These are phyloP conservation scores for Russula ochroleuca DNA, from an alignment of 768 basidiomycete species.

Conservation along the genomic window DNA sequence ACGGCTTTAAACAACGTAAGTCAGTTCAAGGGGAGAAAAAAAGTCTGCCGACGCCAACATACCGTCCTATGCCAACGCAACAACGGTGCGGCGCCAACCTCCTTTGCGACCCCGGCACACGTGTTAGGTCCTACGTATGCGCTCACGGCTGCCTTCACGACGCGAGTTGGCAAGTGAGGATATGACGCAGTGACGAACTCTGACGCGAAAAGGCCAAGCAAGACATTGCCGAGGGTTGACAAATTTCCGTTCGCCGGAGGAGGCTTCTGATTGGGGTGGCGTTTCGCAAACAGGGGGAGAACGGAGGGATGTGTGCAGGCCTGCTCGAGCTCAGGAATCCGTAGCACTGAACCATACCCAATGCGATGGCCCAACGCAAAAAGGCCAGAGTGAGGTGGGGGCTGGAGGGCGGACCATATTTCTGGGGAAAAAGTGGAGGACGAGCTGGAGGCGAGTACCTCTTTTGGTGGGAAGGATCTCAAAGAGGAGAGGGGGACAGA, in stretches of 20 bases:
- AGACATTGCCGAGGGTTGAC: slow-evolving; percentile 72
- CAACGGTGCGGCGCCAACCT: slow-evolving; percentile 74
- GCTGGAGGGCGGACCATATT: slow-evolving; percentile 66
- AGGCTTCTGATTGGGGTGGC: slow-evolving; percentile 50
- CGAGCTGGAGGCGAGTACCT: slow-evolving; percentile 37
- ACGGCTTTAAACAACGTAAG: slow-evolving; percentile 37
- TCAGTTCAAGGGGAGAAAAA: neutral
- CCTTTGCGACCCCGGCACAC: slow-evolving; percentile 79
- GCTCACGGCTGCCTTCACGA: slow-evolving; percentile 85
- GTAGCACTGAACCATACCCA: slow-evolving; percentile 58
- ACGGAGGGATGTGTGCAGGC: slow-evolving; percentile 80
- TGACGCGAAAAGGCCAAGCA: slow-evolving; percentile 85
- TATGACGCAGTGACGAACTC: slow-evolving; percentile 78
- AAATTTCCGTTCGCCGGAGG: slow-evolving; percentile 73
- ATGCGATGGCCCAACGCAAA: slow-evolving; percentile 73
- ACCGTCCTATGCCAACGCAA: slow-evolving; percentile 81
- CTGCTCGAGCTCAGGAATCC: slow-evolving; percentile 54
- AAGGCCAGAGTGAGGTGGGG: slow-evolving; percentile 66
- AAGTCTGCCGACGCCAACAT: slow-evolving; percentile 31
- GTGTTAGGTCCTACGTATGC: slow-evolving; percentile 86
- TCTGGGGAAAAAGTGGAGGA: slow-evolving; percentile 51
- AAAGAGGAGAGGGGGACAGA: slow-evolving; percentile 56
- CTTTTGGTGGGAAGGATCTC: slow-evolving; percentile 57
- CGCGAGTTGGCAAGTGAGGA: slow-evolving; percentile 88
- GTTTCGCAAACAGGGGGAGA: slow-evolving; percentile 48